These are phyloP conservation scores for Salix exigua DNA, from an alignment of 345 rosid species.

Conservation along the genomic window DNA sequence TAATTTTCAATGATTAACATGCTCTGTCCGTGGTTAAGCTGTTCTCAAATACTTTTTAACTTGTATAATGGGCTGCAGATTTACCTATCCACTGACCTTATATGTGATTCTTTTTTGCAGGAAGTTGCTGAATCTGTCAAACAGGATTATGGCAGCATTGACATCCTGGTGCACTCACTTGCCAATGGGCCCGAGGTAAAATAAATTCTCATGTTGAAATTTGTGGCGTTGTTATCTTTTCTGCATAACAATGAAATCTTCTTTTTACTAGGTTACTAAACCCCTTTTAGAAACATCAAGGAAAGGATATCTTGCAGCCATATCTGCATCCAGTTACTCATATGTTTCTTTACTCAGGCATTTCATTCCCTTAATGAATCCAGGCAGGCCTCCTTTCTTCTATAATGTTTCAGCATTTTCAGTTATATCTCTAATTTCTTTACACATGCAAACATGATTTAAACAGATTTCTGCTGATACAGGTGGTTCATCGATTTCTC, in stretches of 20 bases:
- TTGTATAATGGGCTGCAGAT: background rate
- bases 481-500: slow-evolving; percentile 94
- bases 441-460: slow-evolving; percentile 9
- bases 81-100: background rate
- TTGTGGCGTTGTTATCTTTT: background rate
- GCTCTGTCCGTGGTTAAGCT: background rate
- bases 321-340: slow-evolving; percentile 95
- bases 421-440: background rate
- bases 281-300: slow-evolving; percentile 93
- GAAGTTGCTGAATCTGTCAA: slow-evolving; percentile 87
- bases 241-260: background rate
- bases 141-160: slow-evolving; percentile 81
- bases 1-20: background rate
- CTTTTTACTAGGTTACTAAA: slow-evolving; percentile 57
- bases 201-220: background rate
- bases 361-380: slow-evolving; percentile 90
- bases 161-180: slow-evolving; percentile 92
- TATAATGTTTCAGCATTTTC: background rate
- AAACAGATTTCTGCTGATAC: slow-evolving; percentile 25
- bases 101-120: slow-evolving; percentile 29
- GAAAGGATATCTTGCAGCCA: slow-evolving; percentile 87
- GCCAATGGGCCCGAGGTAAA: slow-evolving; percentile 95
- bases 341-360: slow-evolving; percentile 79
- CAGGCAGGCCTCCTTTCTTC: slow-evolving; percentile 46
- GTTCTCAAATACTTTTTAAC: background rate